Percentiles rank a stretch among this genome's conserved stretches.
Conservation (phyloP, 208 protist genomes). For the Trypanosoma conorhini region DNA sequence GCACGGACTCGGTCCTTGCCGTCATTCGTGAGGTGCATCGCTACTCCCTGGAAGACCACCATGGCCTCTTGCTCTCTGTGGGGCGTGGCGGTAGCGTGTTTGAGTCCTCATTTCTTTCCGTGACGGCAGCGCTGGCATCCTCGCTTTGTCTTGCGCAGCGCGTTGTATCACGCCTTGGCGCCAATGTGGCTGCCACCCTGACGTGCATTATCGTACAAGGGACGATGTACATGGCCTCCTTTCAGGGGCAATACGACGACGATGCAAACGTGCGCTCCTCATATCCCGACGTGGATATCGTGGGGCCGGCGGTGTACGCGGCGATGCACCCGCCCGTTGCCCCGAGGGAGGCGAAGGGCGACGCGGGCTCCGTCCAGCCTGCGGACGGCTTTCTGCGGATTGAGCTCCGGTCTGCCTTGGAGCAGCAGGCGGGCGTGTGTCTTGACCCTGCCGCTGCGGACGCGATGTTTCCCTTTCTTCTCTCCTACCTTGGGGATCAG, state of each 20-base stretch:
- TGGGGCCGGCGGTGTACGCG: slow-evolving; percentile 68
- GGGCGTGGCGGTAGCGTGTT: slow-evolving; percentile 62
- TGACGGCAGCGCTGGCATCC: slow-evolving; percentile 72
- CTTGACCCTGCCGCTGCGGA: slow-evolving; percentile 35
- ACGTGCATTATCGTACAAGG: slow-evolving; percentile 71
- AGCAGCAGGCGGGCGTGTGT: slow-evolving; percentile 24
- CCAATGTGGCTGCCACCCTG: slow-evolving; percentile 50
- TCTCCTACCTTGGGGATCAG: slow-evolving; percentile 72
- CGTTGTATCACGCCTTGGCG: slow-evolving; percentile 69
- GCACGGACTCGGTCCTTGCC: slow-evolving; percentile 35
- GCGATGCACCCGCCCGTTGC: slow-evolving; percentile 56
- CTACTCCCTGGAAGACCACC: slow-evolving; percentile 86
- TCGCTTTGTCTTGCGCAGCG: slow-evolving; percentile 85
- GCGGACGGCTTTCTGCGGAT: slow-evolving; percentile 37
- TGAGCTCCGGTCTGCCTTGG: slow-evolving; percentile 62
- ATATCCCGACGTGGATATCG: slow-evolving; percentile 75
- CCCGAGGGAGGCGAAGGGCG: not conserved
- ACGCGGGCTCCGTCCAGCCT: not conserved
- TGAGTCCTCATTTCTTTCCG: slow-evolving; percentile 74
- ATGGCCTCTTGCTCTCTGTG: slow-evolving; percentile 70
- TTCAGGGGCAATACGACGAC: slow-evolving; percentile 87
- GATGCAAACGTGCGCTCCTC: slow-evolving; percentile 72
- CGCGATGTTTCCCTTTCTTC: slow-evolving; percentile 66
- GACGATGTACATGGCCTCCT: slow-evolving; percentile 65
- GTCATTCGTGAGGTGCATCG: slow-evolving; percentile 82